phyloP scores from a whole-genome alignment of 2,329 filamentous ascomycete species.

The Penicillium sp. region DNA sequence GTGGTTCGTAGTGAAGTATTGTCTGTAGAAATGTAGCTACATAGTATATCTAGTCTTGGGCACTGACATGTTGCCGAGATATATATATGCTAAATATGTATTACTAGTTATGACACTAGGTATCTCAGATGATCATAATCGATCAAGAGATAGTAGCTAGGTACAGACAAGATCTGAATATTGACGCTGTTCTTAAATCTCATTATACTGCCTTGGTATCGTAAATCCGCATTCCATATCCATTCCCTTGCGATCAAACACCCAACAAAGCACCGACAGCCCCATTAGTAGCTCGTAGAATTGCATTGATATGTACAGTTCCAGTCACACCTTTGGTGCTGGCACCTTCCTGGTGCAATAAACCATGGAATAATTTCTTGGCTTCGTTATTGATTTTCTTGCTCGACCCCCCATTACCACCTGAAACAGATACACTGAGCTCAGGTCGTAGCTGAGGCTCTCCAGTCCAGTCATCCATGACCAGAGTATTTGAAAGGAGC shows the following conservation, averaged over 20 bases:
- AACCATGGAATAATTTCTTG: constrained; percentile 37
- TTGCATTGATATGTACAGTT: constrained; percentile 23
- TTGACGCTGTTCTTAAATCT: not conserved
- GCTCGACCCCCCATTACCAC: constrained; percentile 7
- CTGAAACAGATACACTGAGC: constrained; percentile 30
- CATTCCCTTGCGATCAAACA: constrained; percentile 6
- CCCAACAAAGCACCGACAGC: constrained; percentile 33
- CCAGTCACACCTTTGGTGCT: constrained; percentile 11
- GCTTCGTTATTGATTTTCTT: constrained; percentile 36
- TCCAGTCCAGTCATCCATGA: constrained; percentile 39
- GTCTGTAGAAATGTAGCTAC: no score
- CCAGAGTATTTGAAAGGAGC: constrained; percentile 34
- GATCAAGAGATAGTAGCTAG: not conserved
- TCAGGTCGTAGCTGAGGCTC: constrained; percentile 38
- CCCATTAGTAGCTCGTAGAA: constrained; percentile 36
- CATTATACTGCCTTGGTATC: constrained; percentile 3
- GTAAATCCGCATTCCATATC: not conserved
- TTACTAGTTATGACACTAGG: no score
- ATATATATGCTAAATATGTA: no score
- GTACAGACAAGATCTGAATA: not conserved
- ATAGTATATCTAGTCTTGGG: no score
- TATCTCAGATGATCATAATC: not conserved
- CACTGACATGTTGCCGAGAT: no score
- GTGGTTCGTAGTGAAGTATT: not conserved
- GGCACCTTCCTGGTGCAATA: constrained; percentile 26